phyloP scores from a whole-genome alignment of 106 monocot genomes.

The Acanthochlamys bracteata region DNA sequence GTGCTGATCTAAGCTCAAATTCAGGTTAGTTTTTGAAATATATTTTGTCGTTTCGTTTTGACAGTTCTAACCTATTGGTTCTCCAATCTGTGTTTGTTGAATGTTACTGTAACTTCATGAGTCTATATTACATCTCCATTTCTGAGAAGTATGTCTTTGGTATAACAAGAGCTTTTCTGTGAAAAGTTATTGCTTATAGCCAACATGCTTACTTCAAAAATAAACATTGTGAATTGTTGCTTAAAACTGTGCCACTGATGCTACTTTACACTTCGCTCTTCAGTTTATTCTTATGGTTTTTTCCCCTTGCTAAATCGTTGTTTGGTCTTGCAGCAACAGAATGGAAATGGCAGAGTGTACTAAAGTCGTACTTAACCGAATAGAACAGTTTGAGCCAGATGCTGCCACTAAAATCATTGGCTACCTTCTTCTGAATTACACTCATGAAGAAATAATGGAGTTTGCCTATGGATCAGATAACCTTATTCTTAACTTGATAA shows the following conservation, averaged over 20 bases:
- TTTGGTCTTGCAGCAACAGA: conserved; percentile 1
- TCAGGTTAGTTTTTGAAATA: too few relatives aligned
- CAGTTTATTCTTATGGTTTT: background rate
- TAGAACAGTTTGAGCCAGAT: conserved; percentile 50
- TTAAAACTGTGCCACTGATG: background rate
- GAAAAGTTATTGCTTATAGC: too few relatives aligned
- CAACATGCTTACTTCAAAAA: too few relatives aligned
- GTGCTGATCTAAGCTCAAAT: too few relatives aligned
- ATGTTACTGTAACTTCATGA: too few relatives aligned
- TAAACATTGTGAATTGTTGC: too few relatives aligned
- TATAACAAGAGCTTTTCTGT: too few relatives aligned
- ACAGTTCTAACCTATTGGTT: too few relatives aligned
- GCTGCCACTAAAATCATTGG: conserved; percentile 45
- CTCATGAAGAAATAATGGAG: conserved; percentile 32
- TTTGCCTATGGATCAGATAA: conserved; percentile 39
- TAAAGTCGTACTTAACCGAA: conserved; percentile 27
- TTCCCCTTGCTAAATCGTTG: background rate
- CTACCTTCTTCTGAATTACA: conserved; percentile 35
- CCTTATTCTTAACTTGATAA: conserved; percentile 22
- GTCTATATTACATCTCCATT: too few relatives aligned
- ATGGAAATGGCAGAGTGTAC: conserved; percentile 48
- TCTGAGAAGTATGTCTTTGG: too few relatives aligned
- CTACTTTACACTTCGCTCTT: background rate
- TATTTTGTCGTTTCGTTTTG: too few relatives aligned
- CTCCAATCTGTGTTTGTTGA: too few relatives aligned